These are phyloP conservation scores for Ustilago sp. DNA, from an alignment of 1,284 basidiomycete genomes.

Conservation along the genomic window DNA sequence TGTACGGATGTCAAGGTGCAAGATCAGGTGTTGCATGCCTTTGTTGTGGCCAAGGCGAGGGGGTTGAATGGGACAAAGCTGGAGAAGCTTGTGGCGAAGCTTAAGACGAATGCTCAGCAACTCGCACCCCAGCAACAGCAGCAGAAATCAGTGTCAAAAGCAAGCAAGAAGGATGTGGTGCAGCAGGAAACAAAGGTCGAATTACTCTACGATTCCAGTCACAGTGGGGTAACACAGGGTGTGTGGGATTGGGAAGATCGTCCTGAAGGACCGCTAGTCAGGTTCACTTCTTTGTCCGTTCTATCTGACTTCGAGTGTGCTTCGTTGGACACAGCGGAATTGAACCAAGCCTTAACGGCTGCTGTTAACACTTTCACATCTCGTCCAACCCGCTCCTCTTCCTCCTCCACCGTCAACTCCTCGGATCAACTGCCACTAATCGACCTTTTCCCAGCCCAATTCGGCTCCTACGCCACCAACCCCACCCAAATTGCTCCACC, in stretches of 20 bases:
- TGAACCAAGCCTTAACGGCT: conserved; percentile 46
- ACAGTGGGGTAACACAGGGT: not conserved
- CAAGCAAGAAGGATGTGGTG: not conserved
- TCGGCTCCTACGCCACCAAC: conserved; percentile 15
- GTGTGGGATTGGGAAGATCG: conserved; percentile 62
- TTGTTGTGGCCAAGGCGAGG: conserved; percentile 45
- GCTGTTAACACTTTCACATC: conserved; percentile 35
- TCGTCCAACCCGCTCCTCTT: conserved; percentile 4
- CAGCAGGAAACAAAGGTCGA: conserved; percentile 11
- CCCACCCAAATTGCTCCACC: conserved; percentile 17
- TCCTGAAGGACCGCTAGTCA: conserved; percentile 57
- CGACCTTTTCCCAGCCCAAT: conserved; percentile 51
- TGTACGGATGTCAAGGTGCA: conserved; percentile 26
- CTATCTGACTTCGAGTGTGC: conserved; percentile 52
- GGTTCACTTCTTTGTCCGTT: conserved; percentile 44
- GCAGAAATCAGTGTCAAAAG: not conserved
- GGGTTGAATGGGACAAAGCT: conserved; percentile 62
- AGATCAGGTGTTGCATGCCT: conserved; percentile 45
- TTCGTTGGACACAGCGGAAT: conserved; percentile 46
- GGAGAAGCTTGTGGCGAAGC: conserved; percentile 28
- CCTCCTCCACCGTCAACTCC: not conserved
- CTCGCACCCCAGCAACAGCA: not conserved
- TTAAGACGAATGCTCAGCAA: not conserved
- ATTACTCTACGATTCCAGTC: conserved; percentile 33
- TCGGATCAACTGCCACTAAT: conserved; percentile 17